Evolutionary conservation across 108 stramenopile genomes (phyloP), one percentile per base, ranked within the genome.

Genomic region (Nitzschia sp.): DNA sequence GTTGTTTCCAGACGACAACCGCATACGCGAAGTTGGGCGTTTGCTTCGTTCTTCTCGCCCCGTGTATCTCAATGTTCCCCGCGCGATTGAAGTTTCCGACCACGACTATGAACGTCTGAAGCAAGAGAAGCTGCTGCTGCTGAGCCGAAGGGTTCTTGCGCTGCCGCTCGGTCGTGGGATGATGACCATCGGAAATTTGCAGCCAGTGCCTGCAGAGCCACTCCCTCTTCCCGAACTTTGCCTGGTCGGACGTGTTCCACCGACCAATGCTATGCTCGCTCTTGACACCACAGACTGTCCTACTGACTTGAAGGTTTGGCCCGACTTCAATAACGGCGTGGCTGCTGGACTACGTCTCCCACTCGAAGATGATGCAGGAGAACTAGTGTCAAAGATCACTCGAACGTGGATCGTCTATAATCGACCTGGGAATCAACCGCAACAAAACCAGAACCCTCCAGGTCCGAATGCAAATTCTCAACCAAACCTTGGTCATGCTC

Each of bases 311-410:
- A 84, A 83, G 26, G 79, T 93, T 23, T 99, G 99, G 97, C 96
- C 97, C 8, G 95, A 97, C 63, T 99, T 99, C 76, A 97, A 99
- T 80, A 99, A 99, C 73, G 99, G 97, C 16, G 96, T 96, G 21
- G 97, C 98, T 29, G 96, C 97, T 28, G 96, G 96, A 25, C 80
- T 99, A 19, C 77, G 97, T 16, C 87, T 96, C 6, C 86, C 85
- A 35, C 45, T 54, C 26, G 69, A 59, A 46, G 41, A 54, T 2
- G 55, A 77, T n/a, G 74, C 59, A 25, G 64, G 57, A 23, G 56
- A 68, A 50, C 26, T 57, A 6, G 31, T 75, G 1, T 68, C 67
- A 9, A 76, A 70, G 31, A 84, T 99, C 13, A 96, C 93, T 16
- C 74, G 97, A 53, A 95, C 94, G 5, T 99, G 98, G 98, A 97